These are phyloP conservation scores for Austroboletus festivus DNA, from an alignment of 768 basidiomycete genomes.

Conservation along the genomic window DNA sequence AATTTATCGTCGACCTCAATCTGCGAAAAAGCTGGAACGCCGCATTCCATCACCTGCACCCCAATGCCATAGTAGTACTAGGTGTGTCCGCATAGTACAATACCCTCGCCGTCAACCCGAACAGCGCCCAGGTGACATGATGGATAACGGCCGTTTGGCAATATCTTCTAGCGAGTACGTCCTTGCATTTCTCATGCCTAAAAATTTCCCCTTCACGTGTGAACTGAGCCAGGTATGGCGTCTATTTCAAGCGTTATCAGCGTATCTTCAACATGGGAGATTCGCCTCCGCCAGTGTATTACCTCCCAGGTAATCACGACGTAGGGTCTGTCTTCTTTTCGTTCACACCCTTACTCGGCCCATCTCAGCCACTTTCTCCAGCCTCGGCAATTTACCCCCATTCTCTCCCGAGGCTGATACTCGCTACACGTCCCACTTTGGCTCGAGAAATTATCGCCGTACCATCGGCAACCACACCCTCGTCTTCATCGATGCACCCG, in stretches of 20 bases:
- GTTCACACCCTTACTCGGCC: neutral
- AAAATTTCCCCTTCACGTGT: neutral
- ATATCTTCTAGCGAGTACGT: slow-evolving; percentile 72
- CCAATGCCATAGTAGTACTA: slow-evolving; percentile 76
- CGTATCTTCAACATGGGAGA: slow-evolving; percentile 58
- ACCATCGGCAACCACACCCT: slow-evolving; percentile 70
- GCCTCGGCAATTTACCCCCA: slow-evolving; percentile 26
- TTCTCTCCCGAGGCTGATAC: slow-evolving; percentile 42
- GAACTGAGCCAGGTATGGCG: slow-evolving; percentile 58
- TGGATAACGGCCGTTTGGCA: slow-evolving; percentile 74
- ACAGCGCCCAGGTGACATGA: slow-evolving; percentile 59
- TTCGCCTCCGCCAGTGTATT: slow-evolving; percentile 52
- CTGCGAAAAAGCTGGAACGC: slow-evolving; percentile 82
- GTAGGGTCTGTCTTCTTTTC: slow-evolving; percentile 51
- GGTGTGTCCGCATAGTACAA: slow-evolving; percentile 37
- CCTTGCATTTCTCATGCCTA: neutral
- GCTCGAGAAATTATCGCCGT: slow-evolving; percentile 61
- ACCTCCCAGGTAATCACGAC: slow-evolving; percentile 91
- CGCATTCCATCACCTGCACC: slow-evolving; percentile 47
- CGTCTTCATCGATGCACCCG: slow-evolving; percentile 69
- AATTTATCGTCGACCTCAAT: slow-evolving; percentile 73
- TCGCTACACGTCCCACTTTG: slow-evolving; percentile 77
- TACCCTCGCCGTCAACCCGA: neutral
- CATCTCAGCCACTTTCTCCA: slow-evolving; percentile 11
- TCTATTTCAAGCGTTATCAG: slow-evolving; percentile 64